Evolutionary conservation across 164 flowering plant genomes (phyloP), one percentile per base, ranked within the genome.

Genomic region (Magnolia officinalis): DNA sequence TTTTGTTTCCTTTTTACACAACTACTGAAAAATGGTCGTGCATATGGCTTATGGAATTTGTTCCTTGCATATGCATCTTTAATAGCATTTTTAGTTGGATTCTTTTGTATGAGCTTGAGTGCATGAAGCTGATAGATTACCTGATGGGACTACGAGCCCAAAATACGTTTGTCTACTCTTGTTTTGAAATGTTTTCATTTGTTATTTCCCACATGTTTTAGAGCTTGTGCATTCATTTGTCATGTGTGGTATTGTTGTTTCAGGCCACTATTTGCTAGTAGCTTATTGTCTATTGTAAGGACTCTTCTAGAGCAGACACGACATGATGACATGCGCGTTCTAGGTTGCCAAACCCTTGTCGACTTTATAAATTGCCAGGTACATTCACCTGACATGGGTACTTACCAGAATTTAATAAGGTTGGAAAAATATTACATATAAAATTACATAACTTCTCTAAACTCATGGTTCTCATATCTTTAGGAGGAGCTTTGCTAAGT

Each of bases 191-290:
- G 29, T 65, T 65, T 65, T 14, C 21, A 21, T 65, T 13, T 20
- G 11, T 65, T 49, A 50, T 66, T 49, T n/a, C 2, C 6, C 72
- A 6, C 63, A 24, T 16, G 50, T 68, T 21, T 55, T 55, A 16
- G 61, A 55, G 18, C 61, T 55, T 55, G 61, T 55, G 61, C 13
- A 55, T 16, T 55, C 61, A 55, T 55, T 24, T 45, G 16, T 18
- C 19, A 11, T 18, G 9, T 63, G 58, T 29, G 18, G 49, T 19
- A 13, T 11, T 68, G 16, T 31, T 71, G 37, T 82, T 81, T 86
- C 94, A 95, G 98, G 96, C 91, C 97, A 13, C 81, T 95, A 4
- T 92, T 86, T 88, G 93, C 96, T 19, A 83, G 87, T 82, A 91
- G 97, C 82, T 85, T 92, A 67, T 77, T 95, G 76, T 85, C 82